These are phyloP conservation scores for Phytophthora fragariae DNA, from an alignment of 352 stramenopile genomes.

Conservation along the genomic window DNA sequence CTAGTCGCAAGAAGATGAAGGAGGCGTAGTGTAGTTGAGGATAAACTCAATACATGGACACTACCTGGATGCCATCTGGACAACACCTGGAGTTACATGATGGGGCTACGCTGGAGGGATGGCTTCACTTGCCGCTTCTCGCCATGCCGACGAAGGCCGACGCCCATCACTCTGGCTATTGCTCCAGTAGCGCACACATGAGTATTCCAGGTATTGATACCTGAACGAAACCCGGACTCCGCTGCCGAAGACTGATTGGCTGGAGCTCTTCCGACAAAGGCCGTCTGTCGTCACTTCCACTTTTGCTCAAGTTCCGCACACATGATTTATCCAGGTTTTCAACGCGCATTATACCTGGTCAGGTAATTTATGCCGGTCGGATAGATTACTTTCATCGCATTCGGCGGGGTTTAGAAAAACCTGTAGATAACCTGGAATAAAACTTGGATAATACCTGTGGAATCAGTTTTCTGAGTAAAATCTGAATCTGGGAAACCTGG, in stretches of 20 bases:
- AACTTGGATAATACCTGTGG: neutral
- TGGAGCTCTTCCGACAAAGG: too few relatives aligned
- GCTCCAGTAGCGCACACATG: neutral
- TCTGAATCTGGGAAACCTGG: conserved; percentile 8
- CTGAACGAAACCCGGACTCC: too few relatives aligned
- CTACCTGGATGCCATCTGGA: conserved; percentile 8
- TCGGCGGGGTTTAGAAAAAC: neutral
- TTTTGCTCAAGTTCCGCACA: too few relatives aligned
- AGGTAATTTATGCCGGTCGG: too few relatives aligned
- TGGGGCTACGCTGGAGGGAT: neutral
- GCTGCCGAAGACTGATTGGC: too few relatives aligned
- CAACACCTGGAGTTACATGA: conserved; percentile 1
- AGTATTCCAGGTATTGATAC: too few relatives aligned
- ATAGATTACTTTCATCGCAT: conserved; percentile 3
- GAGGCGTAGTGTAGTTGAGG: neutral
- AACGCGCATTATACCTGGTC: too few relatives aligned
- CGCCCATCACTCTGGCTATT: conserved; percentile 6
- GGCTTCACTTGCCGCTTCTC: too few relatives aligned
- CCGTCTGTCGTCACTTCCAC: too few relatives aligned
- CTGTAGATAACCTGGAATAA: conserved; percentile 3
- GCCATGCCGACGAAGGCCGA: neutral
- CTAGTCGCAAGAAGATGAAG: neutral
- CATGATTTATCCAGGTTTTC: too few relatives aligned
- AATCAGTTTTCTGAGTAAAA: conserved; percentile 8
- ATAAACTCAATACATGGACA: conserved; percentile 13